These are phyloP conservation scores for Phaeosphaeria sp. DNA, from an alignment of 2,329 filamentous ascomycete genomes.

Conservation along the genomic window DNA sequence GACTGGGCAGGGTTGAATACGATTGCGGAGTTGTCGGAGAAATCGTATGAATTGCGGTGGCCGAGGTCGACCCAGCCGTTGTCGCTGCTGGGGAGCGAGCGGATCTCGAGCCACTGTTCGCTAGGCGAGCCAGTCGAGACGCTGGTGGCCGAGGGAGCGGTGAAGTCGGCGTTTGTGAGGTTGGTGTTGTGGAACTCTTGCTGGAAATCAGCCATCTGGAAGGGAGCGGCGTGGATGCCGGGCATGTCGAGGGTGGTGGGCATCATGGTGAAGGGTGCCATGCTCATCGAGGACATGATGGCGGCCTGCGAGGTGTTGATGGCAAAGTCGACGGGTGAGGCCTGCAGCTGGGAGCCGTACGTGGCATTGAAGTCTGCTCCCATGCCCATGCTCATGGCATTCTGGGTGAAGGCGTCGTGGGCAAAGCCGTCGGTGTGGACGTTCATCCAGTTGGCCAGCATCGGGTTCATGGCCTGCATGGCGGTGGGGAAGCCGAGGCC, in stretches of 20 bases:
- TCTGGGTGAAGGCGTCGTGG: constrained; percentile 31
- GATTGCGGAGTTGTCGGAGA: constrained; percentile 62
- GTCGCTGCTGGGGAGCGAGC: constrained; percentile 84
- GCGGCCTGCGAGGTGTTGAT: constrained; percentile 50
- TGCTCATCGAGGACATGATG: constrained; percentile 50
- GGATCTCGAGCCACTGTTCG: constrained; percentile 81
- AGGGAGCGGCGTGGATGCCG: constrained; percentile 31
- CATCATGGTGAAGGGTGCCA: constrained; percentile 53
- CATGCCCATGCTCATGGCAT: constrained; percentile 40
- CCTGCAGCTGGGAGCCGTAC: constrained; percentile 51
- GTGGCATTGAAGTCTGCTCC: constrained; percentile 47
- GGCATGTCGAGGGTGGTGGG: constrained; percentile 50
- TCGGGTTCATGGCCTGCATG: constrained; percentile 43
- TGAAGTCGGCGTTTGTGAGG: constrained; percentile 58
- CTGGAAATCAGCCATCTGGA: constrained; percentile 71
- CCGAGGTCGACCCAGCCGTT: constrained; percentile 82
- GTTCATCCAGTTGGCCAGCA: constrained; percentile 54
- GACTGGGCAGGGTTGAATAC: constrained; percentile 95
- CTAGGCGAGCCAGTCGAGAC: constrained; percentile 70
- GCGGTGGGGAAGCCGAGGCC: constrained; percentile 41
- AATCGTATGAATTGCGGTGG: constrained; percentile 71
- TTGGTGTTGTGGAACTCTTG: constrained; percentile 62
- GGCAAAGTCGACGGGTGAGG: constrained; percentile 55
- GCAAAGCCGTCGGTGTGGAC: constrained; percentile 43
- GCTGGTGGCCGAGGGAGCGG: constrained; percentile 41